Base-by-base conservation (phyloP, 805 yeast species). In the Jamesozyma hellenica region DNA sequence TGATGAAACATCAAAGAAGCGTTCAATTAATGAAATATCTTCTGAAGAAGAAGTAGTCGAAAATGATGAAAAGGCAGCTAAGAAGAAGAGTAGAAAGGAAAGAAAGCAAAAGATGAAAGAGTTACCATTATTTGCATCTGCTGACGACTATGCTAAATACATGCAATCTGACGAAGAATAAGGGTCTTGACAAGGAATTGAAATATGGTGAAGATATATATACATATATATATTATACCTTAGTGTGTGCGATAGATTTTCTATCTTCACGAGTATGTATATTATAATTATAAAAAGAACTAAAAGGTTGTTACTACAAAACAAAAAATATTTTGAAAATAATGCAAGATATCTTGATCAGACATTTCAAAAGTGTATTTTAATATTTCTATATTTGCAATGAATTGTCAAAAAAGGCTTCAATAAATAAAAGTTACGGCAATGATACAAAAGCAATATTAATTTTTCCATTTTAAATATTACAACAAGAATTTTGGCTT, bases 91-190 rank as follows among this genome's bases (percentile, higher is more conserved):
- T 60, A 57, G 3, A 65, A 47, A 43, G 34, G 16, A 28, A 12
- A 46, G 40, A 57, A 49, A 30, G 50, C 45, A 32, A 52, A 49
- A 26, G 56, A 64, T 82, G 52, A 78, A 74, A 53, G 75, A 71
- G 35, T 66, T 88, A 44, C 96, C 96, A 17, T 69, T 77, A 16
- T 88, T 86, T 65, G 96, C 95, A 1, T 79, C 87, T 34, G 94
- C 79, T 9, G 95, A 83, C 32, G 95, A 83, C 45, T 87, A 86
- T 56, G 79, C 90, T 21, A 69, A 83, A 55, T 79, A 78, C 50
- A 63, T 83, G 58, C 70, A 70, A 23, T 77, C 82, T 13, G 83
- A 79, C 23, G 82, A 75, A 38, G 83, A 77, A 36, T 72, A 64
- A 31, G 8, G 8, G 23, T 21, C 13, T 11, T n/a, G 5, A 28